Percentiles rank a stretch among this genome's conserved stretches.
phyloP scores from a whole-genome alignment of 2,329 filamentous ascomycete genomes.

The Hirsutella thompsonii region DNA sequence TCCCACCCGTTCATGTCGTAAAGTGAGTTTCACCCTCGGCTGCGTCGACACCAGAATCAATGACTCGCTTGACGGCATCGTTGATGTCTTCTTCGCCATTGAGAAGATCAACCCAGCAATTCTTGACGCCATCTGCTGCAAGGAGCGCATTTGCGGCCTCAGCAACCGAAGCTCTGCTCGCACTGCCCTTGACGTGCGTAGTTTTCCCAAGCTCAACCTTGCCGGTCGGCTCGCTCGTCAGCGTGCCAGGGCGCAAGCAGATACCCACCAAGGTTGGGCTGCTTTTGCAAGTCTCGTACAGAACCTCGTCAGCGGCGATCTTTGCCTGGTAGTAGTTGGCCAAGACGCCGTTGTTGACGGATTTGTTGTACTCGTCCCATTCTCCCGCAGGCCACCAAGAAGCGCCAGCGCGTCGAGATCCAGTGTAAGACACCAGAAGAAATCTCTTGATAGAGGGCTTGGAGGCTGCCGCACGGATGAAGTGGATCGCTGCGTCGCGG shows the following conservation, averaged over 20 bases:
- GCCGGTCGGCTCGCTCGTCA: constrained; percentile 36
- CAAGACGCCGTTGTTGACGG: constrained; percentile 25
- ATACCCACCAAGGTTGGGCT: constrained; percentile 32
- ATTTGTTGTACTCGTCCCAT: constrained; percentile 33
- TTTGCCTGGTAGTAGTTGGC: constrained; percentile 48
- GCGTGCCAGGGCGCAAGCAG: constrained; percentile 36
- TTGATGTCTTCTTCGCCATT: constrained; percentile 37
- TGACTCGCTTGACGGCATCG: constrained; percentile 32
- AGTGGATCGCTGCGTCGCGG: constrained; percentile 48
- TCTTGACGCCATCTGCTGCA: constrained; percentile 31
- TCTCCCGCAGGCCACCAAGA: constrained; percentile 41
- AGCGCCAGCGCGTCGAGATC: constrained; percentile 36
- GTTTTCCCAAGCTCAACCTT: constrained; percentile 34
- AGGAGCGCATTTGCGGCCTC: constrained; percentile 42
- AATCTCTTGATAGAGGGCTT: constrained; percentile 45
- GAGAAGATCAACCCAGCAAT: constrained; percentile 40
- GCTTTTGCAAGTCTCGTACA: constrained; percentile 34
- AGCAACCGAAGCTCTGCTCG: constrained; percentile 48
- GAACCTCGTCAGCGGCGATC: constrained; percentile 42
- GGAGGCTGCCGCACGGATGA: constrained; percentile 45
- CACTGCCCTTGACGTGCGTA: constrained; percentile 20
- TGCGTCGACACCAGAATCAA: constrained; percentile 35
- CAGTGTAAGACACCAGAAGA: constrained; percentile 50
- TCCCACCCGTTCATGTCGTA: constrained; percentile 15
- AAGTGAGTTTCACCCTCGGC: constrained; percentile 42